Evolutionary conservation across 2,329 filamentous ascomycete species (phyloP).

Genomic region (Coniella vitis): DNA sequence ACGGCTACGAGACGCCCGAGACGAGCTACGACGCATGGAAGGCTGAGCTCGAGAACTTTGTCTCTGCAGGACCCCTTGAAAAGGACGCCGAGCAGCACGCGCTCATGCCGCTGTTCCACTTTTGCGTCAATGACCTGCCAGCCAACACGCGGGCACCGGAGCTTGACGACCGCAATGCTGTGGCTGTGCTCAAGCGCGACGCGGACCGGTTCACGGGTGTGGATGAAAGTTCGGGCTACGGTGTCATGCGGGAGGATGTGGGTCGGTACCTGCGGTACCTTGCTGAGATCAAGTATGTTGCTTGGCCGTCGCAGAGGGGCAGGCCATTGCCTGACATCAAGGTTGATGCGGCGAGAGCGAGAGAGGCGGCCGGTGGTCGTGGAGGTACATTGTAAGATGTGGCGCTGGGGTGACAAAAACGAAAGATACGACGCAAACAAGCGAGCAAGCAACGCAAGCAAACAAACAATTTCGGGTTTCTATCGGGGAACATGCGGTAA

Average conservation of each 20-base stretch:
- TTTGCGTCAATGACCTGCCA: conserved; percentile 64
- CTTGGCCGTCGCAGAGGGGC: conserved; percentile 31
- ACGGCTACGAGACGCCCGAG: conserved; percentile 64
- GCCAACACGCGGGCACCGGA: conserved; percentile 64
- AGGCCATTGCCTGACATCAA: conserved; percentile 26
- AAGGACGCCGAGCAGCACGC: conserved; percentile 62
- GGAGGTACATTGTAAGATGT: conserved; percentile 19
- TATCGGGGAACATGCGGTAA: too few species aligned
- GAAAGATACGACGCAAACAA: background rate
- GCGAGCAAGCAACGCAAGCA: too few species aligned
- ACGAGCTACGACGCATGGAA: conserved; percentile 66
- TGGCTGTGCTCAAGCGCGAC: conserved; percentile 57
- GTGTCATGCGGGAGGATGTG: conserved; percentile 53
- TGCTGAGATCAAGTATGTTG: conserved; percentile 56
- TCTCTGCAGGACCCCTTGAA: conserved; percentile 47
- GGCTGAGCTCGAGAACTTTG: conserved; percentile 59
- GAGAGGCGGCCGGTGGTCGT: conserved; percentile 22
- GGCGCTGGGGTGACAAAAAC: background rate
- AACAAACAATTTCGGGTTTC: too few species aligned
- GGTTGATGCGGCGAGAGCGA: conserved; percentile 21
- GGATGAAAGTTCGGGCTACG: conserved; percentile 35
- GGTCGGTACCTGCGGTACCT: conserved; percentile 60
- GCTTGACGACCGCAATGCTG: conserved; percentile 66
- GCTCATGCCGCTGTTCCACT: conserved; percentile 68
- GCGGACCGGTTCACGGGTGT: conserved; percentile 48